Base-by-base conservation (phyloP, 108 stramenopile genomes). In the Nannochloropsis gaditana region DNA sequence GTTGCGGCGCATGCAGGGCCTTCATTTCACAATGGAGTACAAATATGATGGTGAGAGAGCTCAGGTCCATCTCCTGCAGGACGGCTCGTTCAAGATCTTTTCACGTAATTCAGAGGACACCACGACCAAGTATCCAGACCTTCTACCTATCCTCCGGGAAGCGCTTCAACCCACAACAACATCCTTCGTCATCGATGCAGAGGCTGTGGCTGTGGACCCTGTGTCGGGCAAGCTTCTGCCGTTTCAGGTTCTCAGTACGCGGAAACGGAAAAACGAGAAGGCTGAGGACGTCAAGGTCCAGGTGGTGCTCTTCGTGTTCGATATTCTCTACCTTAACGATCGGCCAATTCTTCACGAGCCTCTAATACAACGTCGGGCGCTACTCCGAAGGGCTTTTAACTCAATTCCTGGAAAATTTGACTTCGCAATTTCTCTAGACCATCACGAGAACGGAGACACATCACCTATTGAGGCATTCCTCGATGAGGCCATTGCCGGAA, bases 31-130 rank as follows among this genome's bases (percentile, higher is more conserved):
- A 9, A 97, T 95, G 90, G 99, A 99, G 88, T 98, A 93, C 94
- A 99, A 99, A 92, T 99, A 99, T 91, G 98, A 99, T 87, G 99
- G 98, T 45, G 98, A 99, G 90, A 93, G 99, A 42, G 96, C 97
- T 1, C 97, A 98, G 91, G 92, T 99, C 50, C 99, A 99, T 93
- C 93, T 96, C 87, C 85, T 87, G 41, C 81, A 87, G 42, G 93
- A 96, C 81, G 98, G 97, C 15, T 87, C 82, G 42, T 92, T 95
- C 84, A 87, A 87, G 81, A 91, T 98, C 41, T 99, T 98, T 89
- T 95, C 94, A 43, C 92, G 99, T 15, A 96, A 95, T 84, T 88
- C 93, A 17, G 93, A 97, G 92, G 95, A 99, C 86, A 97, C 95
- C 50, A 93, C 96, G 9, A 90, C 90, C 42, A 99, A 99, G 92